Percentiles rank a stretch among this genome's conserved stretches.
These are phyloP conservation scores for Fomitopsis schrenkii DNA, from an alignment of 1,284 basidiomycete genomes.

Conservation along the genomic window DNA sequence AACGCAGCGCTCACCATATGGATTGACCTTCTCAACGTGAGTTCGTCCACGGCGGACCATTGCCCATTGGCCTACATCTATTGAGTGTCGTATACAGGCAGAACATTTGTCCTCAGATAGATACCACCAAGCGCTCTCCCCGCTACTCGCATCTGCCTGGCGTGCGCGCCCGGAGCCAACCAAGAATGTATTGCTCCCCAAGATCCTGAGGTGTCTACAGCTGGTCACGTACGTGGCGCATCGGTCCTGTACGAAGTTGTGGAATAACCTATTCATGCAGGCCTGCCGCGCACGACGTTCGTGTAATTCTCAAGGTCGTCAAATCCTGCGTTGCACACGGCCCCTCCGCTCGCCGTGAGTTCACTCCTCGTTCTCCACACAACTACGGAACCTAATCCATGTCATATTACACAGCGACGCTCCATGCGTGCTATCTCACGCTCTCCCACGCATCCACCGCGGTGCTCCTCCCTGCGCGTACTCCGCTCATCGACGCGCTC, in stretches of 20 bases:
- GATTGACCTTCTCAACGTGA: conserved; percentile 23
- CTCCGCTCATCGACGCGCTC: conserved; percentile 42
- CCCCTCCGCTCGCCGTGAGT: neutral
- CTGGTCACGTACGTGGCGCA: conserved; percentile 9
- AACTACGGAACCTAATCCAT: neutral
- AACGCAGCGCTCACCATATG: conserved; percentile 42
- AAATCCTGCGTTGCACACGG: conserved; percentile 9
- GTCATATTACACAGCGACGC: conserved; percentile 13
- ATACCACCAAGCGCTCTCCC: conserved; percentile 10
- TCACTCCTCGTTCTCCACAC: neutral
- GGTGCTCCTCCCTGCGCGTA: conserved; percentile 18
- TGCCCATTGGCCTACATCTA: neutral
- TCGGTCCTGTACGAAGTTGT: no score
- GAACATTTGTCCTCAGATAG: conserved; percentile 12
- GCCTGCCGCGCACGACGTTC: conserved; percentile 27
- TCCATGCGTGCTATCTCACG: conserved; percentile 43
- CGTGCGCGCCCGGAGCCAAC: conserved; percentile 6
- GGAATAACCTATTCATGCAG: conserved; percentile 6
- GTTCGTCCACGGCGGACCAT: neutral
- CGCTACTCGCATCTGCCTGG: conserved; percentile 12
- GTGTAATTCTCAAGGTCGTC: conserved; percentile 40
- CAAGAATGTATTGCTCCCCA: conserved; percentile 7
- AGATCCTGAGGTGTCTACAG: conserved; percentile 8
- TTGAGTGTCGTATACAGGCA: conserved; percentile 1
- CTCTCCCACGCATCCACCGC: conserved; percentile 32